phyloP scores from a whole-genome alignment of 805 yeast genomes.

The Zygoascus ofunaensis region DNA sequence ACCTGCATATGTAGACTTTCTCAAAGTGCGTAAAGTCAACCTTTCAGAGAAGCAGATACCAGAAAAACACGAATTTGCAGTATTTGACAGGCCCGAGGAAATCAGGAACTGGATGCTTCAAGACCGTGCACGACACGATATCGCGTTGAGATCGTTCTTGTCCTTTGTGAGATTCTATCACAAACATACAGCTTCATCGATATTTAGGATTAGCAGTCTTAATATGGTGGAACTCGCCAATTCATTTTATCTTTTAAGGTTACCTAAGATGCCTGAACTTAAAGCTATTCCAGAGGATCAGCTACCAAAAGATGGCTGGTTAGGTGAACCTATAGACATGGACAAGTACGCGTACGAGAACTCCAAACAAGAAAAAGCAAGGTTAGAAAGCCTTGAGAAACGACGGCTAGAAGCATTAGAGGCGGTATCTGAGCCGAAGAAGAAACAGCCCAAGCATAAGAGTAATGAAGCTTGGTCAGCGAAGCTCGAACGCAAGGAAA shows the following conservation, averaged over 20 bases:
- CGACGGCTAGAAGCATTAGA: conserved; percentile 19
- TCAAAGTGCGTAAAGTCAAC: conserved; percentile 59
- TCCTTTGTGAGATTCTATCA: conserved; percentile 76
- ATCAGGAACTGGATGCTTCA: conserved; percentile 48
- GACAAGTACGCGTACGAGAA: conserved; percentile 60
- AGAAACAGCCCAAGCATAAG: conserved; percentile 34
- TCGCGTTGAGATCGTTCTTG: conserved; percentile 70
- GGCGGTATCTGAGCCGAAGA: conserved; percentile 12
- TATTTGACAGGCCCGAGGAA: conserved; percentile 4
- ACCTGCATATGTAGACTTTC: conserved; percentile 68
- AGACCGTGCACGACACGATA: conserved; percentile 77
- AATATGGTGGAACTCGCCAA: conserved; percentile 66
- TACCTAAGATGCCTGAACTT: conserved; percentile 93
- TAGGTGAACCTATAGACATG: conserved; percentile 54
- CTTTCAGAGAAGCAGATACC: conserved; percentile 34
- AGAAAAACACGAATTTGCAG: conserved; percentile 11
- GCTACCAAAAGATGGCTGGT: conserved; percentile 69
- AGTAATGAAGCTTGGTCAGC: conserved; percentile 69
- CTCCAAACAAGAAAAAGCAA: conserved; percentile 48
- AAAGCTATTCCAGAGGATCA: conserved; percentile 37
- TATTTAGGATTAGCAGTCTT: conserved; percentile 63
- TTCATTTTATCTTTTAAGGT: conserved; percentile 68
- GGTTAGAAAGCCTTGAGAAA: conserved; percentile 50
- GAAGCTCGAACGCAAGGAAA: conserved; percentile 54
- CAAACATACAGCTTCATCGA: conserved; percentile 81